Evolutionary conservation across 257 asterid genomes (phyloP), one percentile per base, ranked within the genome.

Genomic region (Misopates orontium): DNA sequence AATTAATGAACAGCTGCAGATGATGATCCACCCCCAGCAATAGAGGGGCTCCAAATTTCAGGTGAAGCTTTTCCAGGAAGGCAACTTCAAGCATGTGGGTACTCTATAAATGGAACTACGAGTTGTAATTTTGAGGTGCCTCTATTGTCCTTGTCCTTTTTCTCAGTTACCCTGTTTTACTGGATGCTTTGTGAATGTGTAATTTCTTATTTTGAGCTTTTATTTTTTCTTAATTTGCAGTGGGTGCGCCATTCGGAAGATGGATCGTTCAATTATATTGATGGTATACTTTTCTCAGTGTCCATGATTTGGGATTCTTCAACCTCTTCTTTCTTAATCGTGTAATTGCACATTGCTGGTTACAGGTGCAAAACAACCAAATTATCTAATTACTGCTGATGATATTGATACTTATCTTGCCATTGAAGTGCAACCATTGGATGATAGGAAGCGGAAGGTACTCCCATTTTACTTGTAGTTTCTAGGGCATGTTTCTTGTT

Each of bases 401-500:
- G 99, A 94, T 63, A 89, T 94, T 64, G 88, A 88, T 70, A 85
- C 96, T 1, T 85, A 74, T 79, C 93, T 94, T 54, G 99, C 97
- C 75, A 90, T 94, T 75, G 96, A 94, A 87, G 99, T 90, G 67
- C 99, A 90, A 77, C 99, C 99, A 21, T 71, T 90, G 72, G 99
- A 94, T 68, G 82, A 94, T 68, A 89, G 95, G 83, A 94, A 94
- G 75, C 93, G 99, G 64, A 90, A 94, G 97, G 98, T 89, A 82
- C 60, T 72, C 18, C 67, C 25, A 24, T 19, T 25, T 25, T 56
- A 7, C n/a, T 56, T 57, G 55, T 72, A 13, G 4, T 68, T 62
- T 61, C 20, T 20, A 18, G 47, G 8, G 56, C 60, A 13, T 24
- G 19, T 17, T 45, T 8, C 4, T 6, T 10, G 4, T 8, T 10